phyloP scores from a whole-genome alignment of 2,329 filamentous ascomycete genomes.

The Magnaporthiopsis rhizophila region DNA sequence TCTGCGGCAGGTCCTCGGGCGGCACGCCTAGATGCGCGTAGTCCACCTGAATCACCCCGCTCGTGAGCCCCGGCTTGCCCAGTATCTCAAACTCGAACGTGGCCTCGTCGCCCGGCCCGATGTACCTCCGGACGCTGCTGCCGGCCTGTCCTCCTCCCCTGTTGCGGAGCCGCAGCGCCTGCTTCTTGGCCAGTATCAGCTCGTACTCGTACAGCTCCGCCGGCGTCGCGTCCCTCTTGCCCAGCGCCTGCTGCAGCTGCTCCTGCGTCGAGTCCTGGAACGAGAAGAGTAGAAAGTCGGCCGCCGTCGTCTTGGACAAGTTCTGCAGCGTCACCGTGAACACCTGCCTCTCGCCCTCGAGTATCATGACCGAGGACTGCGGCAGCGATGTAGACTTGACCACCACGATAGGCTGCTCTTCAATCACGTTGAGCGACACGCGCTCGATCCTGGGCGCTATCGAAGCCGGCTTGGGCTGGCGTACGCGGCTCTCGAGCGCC shows the following conservation, averaged over 20 bases:
- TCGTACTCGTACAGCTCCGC: conserved; percentile 83
- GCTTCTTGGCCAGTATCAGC: conserved; percentile 65
- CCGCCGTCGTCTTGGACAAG: conserved; percentile 58
- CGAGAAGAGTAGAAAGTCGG: conserved; percentile 79
- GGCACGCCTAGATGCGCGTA: conserved; percentile 73
- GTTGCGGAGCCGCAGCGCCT: conserved; percentile 52
- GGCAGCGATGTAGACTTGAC: conserved; percentile 70
- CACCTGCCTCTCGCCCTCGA: conserved; percentile 76
- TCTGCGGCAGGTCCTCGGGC: conserved; percentile 57
- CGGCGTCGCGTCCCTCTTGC: conserved; percentile 67
- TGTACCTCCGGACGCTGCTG: conserved; percentile 32
- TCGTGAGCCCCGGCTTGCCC: conserved; percentile 77
- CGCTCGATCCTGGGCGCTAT: conserved; percentile 38
- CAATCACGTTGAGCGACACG: conserved; percentile 66
- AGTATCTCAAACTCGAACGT: conserved; percentile 78
- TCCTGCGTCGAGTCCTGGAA: conserved; percentile 83
- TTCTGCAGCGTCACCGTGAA: conserved; percentile 81
- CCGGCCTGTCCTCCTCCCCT: conserved; percentile 16
- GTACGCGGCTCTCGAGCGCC: conserved; percentile 38
- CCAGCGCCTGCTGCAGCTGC: conserved; percentile 66
- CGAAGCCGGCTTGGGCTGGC: conserved; percentile 29
- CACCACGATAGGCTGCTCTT: conserved; percentile 66
- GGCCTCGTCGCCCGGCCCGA: conserved; percentile 57
- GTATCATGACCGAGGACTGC: conserved; percentile 82
- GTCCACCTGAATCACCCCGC: conserved; percentile 73